Base-by-base conservation (phyloP, 345 rosid genomes). In the Microcos paniculata region DNA sequence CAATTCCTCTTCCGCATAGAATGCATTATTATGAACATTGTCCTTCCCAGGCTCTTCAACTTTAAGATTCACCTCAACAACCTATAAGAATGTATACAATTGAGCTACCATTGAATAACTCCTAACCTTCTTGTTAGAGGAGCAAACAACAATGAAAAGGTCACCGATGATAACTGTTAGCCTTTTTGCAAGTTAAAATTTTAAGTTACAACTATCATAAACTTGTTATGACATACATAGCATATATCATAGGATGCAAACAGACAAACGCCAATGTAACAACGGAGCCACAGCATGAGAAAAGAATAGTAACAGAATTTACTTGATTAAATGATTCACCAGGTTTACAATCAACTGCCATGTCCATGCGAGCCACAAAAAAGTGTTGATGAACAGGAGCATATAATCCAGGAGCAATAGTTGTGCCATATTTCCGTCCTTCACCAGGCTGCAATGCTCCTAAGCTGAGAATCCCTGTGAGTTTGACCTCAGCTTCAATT, bases 381-480 rank as follows among this genome's bases (percentile, higher is more conserved):
- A 91, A 89, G 82, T 91, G 96, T 76, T 91, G 96, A 82, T 91
- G 96, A 62, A 91, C 92, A 16, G 92, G 92, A 48, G 94, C 94
- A 70, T 91, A 89, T 40, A 91, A 79, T 46, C 96, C 94, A n/a
- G 96, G 91, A 43, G 96, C 94, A 61, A 89, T 89, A 49, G 85
- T 87, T 46, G 94, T 91, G 30, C 94, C 94, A 76, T 91, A 91
- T 78, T 88, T 91, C 59, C 91, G 80, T n/a, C 73, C 81, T 74
- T 91, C 92, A 67, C 92, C 92, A 71, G 90, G 90, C 75, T 81
- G 96, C 77, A 91, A 76, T 58, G 94, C 92, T 72, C 96, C 96
- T 56, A 89, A 84, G 84, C 91, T 88, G 59, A 91, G 91, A 73
- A 89, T 88, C 21, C 96, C 91, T 0, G 96, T 91, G 65, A 88